Conservation (phyloP, 176 grass and related monocot species). For the Oryza meridionalis region DNA sequence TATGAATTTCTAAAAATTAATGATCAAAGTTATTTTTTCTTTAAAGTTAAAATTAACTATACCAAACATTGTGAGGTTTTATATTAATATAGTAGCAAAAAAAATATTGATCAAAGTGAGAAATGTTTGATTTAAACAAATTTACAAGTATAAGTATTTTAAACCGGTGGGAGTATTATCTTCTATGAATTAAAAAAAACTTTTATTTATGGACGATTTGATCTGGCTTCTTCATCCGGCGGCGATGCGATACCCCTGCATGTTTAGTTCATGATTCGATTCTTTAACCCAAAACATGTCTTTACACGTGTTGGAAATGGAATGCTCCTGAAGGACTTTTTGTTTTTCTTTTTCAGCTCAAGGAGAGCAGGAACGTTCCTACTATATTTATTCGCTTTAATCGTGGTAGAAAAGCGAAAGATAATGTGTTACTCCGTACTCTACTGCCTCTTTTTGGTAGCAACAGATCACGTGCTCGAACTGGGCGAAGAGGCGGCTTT, state of each 20-base stretch:
- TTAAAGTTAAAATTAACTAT: too few species aligned
- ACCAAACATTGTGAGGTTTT: too few species aligned
- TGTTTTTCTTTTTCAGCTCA: background rate
- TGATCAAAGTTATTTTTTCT: too few species aligned
- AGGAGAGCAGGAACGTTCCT: background rate
- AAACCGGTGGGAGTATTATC: too few species aligned
- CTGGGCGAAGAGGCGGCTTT: background rate
- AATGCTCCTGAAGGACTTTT: background rate
- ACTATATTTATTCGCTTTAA: background rate
- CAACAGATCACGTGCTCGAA: background rate
- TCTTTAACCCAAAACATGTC: background rate
- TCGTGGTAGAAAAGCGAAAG: background rate
- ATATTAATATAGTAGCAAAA: too few species aligned
- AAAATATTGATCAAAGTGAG: too few species aligned
- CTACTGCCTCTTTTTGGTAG: background rate
- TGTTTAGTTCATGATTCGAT: background rate
- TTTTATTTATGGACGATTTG: background rate
- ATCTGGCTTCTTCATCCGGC: background rate
- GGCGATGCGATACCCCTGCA: background rate
- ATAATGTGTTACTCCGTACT: background rate
- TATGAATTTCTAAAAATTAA: too few species aligned
- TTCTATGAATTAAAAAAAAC: background rate
- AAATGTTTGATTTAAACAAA: too few species aligned
- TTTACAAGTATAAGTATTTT: too few species aligned
- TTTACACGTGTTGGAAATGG: background rate